Evolutionary conservation across 148 eudicot species (phyloP), one percentile per base, ranked within the genome.

Genomic region (Euryodendron excelsum): DNA sequence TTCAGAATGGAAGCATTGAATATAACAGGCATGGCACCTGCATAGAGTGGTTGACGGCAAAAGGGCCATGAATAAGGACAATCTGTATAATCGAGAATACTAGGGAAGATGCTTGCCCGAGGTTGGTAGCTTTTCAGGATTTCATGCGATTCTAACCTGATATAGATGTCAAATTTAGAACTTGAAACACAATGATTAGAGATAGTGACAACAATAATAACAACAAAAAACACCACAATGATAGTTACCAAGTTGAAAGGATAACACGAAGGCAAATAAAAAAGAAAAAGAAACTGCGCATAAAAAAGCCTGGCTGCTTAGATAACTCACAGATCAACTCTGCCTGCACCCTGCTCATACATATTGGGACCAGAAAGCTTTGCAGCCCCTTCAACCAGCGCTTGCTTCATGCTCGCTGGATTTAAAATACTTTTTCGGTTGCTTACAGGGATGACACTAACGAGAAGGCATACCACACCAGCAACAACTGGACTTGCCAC

Each of bases 401-500:
- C 97, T 83, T 96, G 99, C 85, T 96, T 96, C 98, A 96, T 93
- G 89, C 97, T 93, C 33, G 93, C 99, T 61, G 99, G 99, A 90
- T 96, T 93, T 71, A 96, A 80, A 67, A 91, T 78, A 25, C 78
- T 80, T 73, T 91, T 96, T 81, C 97, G 83, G 59, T 84, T 88
- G 66, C 63, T 81, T 86, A 89, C 97, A 79, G 98, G 95, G 72
- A 96, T 84, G 73, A 96, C 86, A 81, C 99, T 96, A 48, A 91
- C 97, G 77, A 96, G 98, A 74, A 96, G 88, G 87, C 99, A 96
- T 72, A 96, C 98, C 56, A 93, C 89, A 77, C 99, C 99, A 87
- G 99, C 99, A 82, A 96, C 99, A 50, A 96, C 99, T 68, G 99
- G 99, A 87, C 99, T 96, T 53, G 99, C 99, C 73, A 96, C 98